Base-by-base conservation (phyloP, 2,329 filamentous ascomycete genomes). In the Tolypocladium nubicola region DNA sequence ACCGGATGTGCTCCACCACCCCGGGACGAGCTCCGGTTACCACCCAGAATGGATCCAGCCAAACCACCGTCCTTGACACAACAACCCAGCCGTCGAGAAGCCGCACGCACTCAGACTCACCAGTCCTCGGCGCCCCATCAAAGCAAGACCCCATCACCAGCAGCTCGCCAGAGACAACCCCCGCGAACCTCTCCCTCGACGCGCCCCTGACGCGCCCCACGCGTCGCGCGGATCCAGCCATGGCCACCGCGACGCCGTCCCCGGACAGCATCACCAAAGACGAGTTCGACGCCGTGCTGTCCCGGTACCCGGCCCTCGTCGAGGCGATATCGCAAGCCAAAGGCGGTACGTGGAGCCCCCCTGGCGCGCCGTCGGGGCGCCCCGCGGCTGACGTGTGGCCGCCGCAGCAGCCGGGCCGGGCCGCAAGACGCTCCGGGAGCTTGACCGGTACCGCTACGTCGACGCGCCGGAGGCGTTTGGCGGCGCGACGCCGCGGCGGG, bases 361-460 rank as follows among this genome's bases (percentile, higher is more conserved):
- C 2, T 10, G 13, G 19, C 8, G 30, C 19, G 30, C 30, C 47
- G 30, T 39, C 35, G 35, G 11, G 35, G 33, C 19, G n/a, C 13
- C 3, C 10, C 7, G 11, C 39, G 7, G 10, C 35, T 26, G n/a
- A 21, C 43, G n/a, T 3, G 33, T 11, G 26, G 5, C 13, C 26
- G 2, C 6, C 16, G 6, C 6, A 80, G 77, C 68, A 80, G 77
- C 68, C 61, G 82, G 82, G 61, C 59, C 69, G 3, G 78, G 77
- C 38, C 76, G 81, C 59, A 75, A 73, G 65, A 74, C 77, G 1
- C 75, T 89, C 7, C 65, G 73, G 35, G 75, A 82, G 53, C 76
- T 90, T 23, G 86, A 89, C 60, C 61, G 73, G 1, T 83, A 80
- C 63, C 81, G 87, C 57, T 85, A 86, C 64, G 68, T 70, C 10